Conservation (phyloP, 805 yeast genomes). For the Scheffersomyces coipomensis region DNA sequence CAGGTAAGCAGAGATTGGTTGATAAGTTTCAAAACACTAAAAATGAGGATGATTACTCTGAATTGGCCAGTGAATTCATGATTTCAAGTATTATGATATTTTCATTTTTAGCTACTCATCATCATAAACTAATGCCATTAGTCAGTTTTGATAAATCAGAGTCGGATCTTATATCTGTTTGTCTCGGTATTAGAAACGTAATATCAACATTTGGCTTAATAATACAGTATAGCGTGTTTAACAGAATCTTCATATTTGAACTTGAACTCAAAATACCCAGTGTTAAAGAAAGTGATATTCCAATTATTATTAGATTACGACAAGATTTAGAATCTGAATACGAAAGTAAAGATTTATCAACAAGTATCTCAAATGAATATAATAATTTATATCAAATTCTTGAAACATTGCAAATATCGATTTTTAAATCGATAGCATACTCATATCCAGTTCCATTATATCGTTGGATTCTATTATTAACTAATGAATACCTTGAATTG, state of each 20-base stretch:
- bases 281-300: not conserved
- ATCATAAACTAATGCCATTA: constrained; percentile 26
- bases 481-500: constrained; percentile 13
- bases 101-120: constrained; percentile 30
- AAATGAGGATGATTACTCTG: not conserved
- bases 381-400: too few species aligned
- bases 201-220: too few species aligned
- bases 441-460: constrained; percentile 33
- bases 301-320: not conserved
- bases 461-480: constrained; percentile 20
- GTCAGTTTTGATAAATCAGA: constrained; percentile 18
- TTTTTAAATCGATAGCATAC: too few species aligned
- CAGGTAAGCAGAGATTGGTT: not conserved
- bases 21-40: not conserved
- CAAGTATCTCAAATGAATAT: too few species aligned
- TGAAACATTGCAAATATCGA: too few species aligned
- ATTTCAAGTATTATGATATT: constrained; percentile 20
- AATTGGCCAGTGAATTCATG: constrained; percentile 13
- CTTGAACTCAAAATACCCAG: not conserved
- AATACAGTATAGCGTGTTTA: too few species aligned
- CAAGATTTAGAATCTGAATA: constrained; percentile 3
- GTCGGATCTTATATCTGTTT: constrained; percentile 19
- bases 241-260: too few species aligned
- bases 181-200: constrained; percentile 12
- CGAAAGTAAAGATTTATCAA: constrained; percentile 1